phyloP scores from a whole-genome alignment of 306 rosid species.

The Cucumis hystrix region DNA sequence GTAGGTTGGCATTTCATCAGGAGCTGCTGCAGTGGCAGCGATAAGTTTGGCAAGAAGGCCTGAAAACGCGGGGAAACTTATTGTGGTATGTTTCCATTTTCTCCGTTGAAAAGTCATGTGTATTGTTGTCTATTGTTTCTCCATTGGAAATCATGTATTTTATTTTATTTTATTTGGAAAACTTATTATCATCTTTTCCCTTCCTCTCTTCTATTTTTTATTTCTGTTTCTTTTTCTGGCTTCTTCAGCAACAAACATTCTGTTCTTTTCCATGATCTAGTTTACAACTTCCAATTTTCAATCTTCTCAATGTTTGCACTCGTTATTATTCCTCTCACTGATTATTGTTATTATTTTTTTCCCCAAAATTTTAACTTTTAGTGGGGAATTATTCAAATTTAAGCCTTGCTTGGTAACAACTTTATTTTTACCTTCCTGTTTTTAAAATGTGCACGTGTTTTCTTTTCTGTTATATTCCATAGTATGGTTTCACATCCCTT shows the following conservation, averaged over 20 bases:
- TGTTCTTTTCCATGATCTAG: not conserved
- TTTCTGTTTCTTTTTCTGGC: not conserved
- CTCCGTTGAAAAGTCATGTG: not conserved
- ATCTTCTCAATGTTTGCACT: not conserved
- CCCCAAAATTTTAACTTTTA: too few species aligned
- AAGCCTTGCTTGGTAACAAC: too few species aligned
- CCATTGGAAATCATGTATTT: not conserved
- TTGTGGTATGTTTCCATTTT: conserved; percentile 40
- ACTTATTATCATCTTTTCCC: not conserved
- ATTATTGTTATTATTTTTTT: too few species aligned
- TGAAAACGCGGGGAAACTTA: conserved; percentile 73
- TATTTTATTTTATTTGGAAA: not conserved
- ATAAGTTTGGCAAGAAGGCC: conserved; percentile 64
- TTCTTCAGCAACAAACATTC: not conserved
- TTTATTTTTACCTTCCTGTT: too few species aligned
- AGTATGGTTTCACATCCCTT: too few species aligned
- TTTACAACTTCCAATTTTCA: not conserved
- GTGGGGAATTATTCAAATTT: too few species aligned
- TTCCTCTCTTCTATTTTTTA: not conserved
- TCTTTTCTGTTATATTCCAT: too few species aligned
- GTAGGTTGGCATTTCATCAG: conserved; percentile 95
- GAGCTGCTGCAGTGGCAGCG: conserved; percentile 97
- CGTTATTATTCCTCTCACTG: not conserved
- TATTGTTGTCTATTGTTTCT: not conserved
- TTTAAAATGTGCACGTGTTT: too few species aligned